These are phyloP conservation scores for Epicoccum nigrum DNA, from an alignment of 2,329 filamentous ascomycete genomes.

Conservation along the genomic window DNA sequence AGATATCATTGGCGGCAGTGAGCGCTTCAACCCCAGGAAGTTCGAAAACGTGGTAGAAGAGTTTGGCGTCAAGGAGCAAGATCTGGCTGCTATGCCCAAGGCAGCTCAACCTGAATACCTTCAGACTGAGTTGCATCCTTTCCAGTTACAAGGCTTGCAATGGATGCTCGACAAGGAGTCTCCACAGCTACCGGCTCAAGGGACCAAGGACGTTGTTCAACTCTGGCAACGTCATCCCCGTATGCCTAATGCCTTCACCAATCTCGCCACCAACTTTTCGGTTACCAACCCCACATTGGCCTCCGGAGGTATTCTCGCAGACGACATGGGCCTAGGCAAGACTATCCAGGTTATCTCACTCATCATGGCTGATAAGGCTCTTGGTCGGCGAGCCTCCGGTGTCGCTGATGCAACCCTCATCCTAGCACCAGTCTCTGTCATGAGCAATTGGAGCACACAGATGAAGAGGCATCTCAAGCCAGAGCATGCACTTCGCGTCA, in stretches of 20 bases:
- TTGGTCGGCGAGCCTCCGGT: conserved; percentile 26
- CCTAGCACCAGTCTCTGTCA: conserved; percentile 80
- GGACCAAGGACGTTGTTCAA: conserved; percentile 70
- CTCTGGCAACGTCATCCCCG: conserved; percentile 69
- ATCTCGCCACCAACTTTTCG: conserved; percentile 74
- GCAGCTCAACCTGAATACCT: conserved; percentile 71
- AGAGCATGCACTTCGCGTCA: conserved; percentile 67
- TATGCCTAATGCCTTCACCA: conserved; percentile 60
- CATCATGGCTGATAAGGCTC: conserved; percentile 64
- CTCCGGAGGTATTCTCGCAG: conserved; percentile 83
- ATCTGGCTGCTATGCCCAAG: conserved; percentile 73
- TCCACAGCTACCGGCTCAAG: conserved; percentile 66
- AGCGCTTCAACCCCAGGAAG: conserved; percentile 70
- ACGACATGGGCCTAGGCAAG: conserved; percentile 93
- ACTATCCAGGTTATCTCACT: conserved; percentile 85
- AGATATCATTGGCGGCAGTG: conserved; percentile 69
- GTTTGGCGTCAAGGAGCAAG: conserved; percentile 72
- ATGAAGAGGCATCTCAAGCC: conserved; percentile 72
- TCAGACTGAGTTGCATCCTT: conserved; percentile 73
- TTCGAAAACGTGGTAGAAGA: conserved; percentile 70
- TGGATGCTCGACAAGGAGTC: conserved; percentile 83
- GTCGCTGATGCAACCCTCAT: conserved; percentile 70
- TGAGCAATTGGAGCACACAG: conserved; percentile 89
- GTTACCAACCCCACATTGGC: conserved; percentile 67
- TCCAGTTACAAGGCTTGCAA: conserved; percentile 76